A percentile compares a stretch with the other conserved stretches of the same genome.
phyloP scores from a whole-genome alignment of 2,329 filamentous ascomycete genomes.

The Emydomyces testavorans region DNA sequence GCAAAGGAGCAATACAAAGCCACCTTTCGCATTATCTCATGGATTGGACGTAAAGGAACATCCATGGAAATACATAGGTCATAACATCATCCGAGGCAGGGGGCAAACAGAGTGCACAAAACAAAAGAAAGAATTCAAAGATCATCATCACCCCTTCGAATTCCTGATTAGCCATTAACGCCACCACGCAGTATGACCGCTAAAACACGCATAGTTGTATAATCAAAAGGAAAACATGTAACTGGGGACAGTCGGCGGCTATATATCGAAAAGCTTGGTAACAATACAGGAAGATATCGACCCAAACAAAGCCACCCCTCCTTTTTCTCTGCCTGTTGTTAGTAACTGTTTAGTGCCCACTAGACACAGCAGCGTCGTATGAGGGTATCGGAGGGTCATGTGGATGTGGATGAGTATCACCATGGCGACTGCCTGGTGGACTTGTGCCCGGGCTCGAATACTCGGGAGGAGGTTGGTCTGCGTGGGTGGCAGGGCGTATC shows the following conservation, averaged over 20 bases:
- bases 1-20: background rate
- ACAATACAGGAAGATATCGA: background rate
- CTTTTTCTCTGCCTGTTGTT: background rate
- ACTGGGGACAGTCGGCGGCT: background rate
- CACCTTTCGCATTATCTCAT: background rate
- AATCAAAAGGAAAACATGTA: background rate
- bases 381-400: conserved; percentile 62
- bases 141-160: background rate
- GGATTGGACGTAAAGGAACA: background rate
- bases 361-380: conserved; percentile 61
- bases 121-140: background rate
- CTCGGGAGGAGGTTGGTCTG: conserved; percentile 51
- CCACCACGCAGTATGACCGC: conserved; percentile 8
- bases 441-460: conserved; percentile 49
- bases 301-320: background rate
- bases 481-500: background rate
- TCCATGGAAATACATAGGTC: background rate
- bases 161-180: conserved; percentile 5
- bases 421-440: conserved; percentile 22
- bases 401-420: conserved; percentile 25
- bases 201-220: background rate
- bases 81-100: conserved; percentile 3
- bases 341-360: background rate
- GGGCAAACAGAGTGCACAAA: background rate
- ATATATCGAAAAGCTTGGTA: conserved; percentile 1